Evolutionary conservation across 1,284 basidiomycete species (phyloP).

Genomic region (Pholiota adiposa): DNA sequence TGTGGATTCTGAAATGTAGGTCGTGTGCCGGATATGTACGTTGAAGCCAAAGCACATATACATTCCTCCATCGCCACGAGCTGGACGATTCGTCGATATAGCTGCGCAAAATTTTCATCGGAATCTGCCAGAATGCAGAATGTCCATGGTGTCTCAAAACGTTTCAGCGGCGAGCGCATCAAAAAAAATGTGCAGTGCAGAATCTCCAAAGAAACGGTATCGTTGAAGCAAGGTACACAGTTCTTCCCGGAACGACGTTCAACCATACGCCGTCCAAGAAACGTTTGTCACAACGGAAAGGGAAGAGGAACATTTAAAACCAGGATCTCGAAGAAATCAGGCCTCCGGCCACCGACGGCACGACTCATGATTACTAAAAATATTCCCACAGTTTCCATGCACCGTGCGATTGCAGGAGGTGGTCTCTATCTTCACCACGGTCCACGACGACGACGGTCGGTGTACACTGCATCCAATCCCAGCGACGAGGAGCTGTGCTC

Average conservation of each 20-base stretch:
- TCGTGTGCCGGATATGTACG: background rate
- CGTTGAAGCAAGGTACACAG: background rate
- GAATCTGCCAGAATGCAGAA: background rate
- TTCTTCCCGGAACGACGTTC: background rate
- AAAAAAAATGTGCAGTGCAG: background rate
- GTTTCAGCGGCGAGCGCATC: background rate
- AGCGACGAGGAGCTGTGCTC: background rate
- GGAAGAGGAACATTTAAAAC: background rate
- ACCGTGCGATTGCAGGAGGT: background rate
- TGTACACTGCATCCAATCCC: too few species aligned
- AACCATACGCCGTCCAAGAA: background rate
- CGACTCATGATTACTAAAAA: background rate
- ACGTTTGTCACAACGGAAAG: background rate
- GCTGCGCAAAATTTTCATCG: background rate
- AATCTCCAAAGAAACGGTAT: background rate
- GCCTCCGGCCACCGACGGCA: too few species aligned
- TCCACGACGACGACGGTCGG: background rate
- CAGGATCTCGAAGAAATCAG: background rate
- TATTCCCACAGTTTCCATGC: constrained; percentile 7
- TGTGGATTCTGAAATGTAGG: background rate
- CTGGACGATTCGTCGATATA: background rate
- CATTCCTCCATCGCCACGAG: background rate
- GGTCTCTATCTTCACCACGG: background rate
- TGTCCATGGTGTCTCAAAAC: background rate
- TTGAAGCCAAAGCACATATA: background rate